These are phyloP conservation scores for Lichtheimia ornata DNA, from an alignment of 371 early-diverging fungal genomes.

Conservation along the genomic window DNA sequence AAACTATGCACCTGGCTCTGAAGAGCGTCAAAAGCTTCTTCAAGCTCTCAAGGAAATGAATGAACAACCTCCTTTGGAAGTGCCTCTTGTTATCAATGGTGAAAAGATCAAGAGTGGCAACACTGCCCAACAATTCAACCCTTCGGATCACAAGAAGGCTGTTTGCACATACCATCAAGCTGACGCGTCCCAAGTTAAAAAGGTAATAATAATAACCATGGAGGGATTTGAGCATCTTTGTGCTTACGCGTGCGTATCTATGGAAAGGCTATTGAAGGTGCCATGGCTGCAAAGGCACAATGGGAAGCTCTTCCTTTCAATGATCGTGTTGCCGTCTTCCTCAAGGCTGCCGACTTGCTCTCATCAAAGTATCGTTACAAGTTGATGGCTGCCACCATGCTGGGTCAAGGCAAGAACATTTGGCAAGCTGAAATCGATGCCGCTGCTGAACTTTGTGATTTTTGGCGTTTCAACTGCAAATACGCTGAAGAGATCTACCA, in stretches of 20 bases:
- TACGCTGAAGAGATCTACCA: constrained; percentile 93
- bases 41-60: constrained; percentile 80
- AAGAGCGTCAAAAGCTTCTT: constrained; percentile 76
- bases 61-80: constrained; percentile 68
- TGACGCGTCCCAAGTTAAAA: constrained; percentile 65
- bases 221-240: background rate
- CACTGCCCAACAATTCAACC: constrained; percentile 75
- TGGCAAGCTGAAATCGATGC: constrained; percentile 99
- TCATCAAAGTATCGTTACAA: constrained; percentile 87
- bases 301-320: constrained; percentile 96
- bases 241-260: background rate
- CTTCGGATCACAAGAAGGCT: constrained; percentile 81
- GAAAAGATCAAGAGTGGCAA: constrained; percentile 74
- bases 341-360: constrained; percentile 96
- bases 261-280: constrained; percentile 85
- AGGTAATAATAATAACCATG: constrained; percentile 23
- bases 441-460: constrained; percentile 92
- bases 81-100: constrained; percentile 89
- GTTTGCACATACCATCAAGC: constrained; percentile 89
- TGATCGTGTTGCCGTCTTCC: constrained; percentile 95
- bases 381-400: constrained; percentile 96
- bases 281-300: constrained; percentile 79
- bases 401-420: constrained; percentile 98
- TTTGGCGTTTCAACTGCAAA: constrained; percentile 95
- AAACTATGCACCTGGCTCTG: constrained; percentile 80